Percentiles rank a stretch among this genome's conserved stretches.
These are phyloP conservation scores for Metschnikowia picachoensis DNA, from an alignment of 805 yeast genomes.

Conservation along the genomic window DNA sequence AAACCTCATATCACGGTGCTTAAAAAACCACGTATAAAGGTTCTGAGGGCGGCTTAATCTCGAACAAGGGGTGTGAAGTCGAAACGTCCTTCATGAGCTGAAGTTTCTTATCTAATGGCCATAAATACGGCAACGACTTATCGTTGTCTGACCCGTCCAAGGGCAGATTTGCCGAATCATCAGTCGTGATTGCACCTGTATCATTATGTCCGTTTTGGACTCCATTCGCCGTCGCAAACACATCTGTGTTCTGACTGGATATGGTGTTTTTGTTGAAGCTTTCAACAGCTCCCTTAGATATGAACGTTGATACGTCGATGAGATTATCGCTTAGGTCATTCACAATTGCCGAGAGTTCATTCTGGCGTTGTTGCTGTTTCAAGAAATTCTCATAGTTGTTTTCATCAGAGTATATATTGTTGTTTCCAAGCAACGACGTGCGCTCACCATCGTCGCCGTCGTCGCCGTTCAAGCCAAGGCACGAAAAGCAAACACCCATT, in stretches of 20 bases:
- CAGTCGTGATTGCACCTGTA: not conserved
- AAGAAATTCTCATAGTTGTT: constrained; percentile 32
- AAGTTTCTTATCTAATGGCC: constrained; percentile 23
- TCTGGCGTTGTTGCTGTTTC: constrained; percentile 44
- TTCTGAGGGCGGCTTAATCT: constrained; percentile 8
- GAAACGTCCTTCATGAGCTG: constrained; percentile 22
- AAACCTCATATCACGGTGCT: not conserved
- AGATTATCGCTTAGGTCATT: constrained; percentile 36
- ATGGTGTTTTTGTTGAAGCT: constrained; percentile 2
- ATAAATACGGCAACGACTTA: constrained; percentile 22
- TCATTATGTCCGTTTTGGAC: constrained; percentile 5
- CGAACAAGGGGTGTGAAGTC: constrained; percentile 13
- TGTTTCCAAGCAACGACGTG: constrained; percentile 31
- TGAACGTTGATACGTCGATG: constrained; percentile 35
- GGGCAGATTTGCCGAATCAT: constrained; percentile 5
- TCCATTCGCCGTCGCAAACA: constrained; percentile 8
- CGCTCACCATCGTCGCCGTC: constrained; percentile 40
- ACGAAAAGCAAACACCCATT: constrained; percentile 51
- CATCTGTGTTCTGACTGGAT: constrained; percentile 4
- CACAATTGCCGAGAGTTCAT: constrained; percentile 44
- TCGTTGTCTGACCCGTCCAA: constrained; percentile 13
- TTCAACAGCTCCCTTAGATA: constrained; percentile 9
- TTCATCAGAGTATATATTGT: constrained; percentile 28
- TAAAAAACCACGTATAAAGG: constrained; percentile 16
- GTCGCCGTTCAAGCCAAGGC: constrained; percentile 32